phyloP scores from a whole-genome alignment of 2,329 filamentous ascomycete species.

The Alternaria triticina region DNA sequence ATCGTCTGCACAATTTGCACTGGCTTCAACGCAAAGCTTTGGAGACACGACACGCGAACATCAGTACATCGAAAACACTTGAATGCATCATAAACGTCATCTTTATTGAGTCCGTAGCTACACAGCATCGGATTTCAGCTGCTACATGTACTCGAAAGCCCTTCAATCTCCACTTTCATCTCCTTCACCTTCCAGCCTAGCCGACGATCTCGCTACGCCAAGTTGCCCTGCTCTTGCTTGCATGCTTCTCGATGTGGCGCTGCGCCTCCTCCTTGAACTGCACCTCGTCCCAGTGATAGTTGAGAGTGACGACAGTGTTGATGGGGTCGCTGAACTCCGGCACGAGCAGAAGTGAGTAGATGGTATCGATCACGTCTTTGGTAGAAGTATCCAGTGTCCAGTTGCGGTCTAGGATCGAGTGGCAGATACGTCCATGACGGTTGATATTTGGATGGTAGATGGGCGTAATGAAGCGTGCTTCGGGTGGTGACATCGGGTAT shows the following conservation, averaged over 20 bases:
- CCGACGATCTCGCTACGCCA: conserved; percentile 29
- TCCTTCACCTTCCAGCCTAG: not conserved
- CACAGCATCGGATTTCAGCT: not conserved
- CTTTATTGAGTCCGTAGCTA: not conserved
- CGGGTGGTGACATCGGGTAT: not conserved
- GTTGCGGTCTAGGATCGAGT: not conserved
- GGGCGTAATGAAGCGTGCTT: not conserved
- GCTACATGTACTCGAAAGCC: not conserved
- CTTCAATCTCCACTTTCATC: not conserved
- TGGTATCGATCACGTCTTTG: conserved; percentile 41
- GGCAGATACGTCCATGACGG: not conserved
- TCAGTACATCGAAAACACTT: not conserved
- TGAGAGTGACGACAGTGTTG: conserved; percentile 41
- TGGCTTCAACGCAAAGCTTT: no score
- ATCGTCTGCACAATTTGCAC: no score
- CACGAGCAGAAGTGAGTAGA: conserved; percentile 44
- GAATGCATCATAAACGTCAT: not conserved
- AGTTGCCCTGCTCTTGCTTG: conserved; percentile 32
- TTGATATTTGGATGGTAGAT: not conserved
- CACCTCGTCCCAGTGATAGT: conserved; percentile 41
- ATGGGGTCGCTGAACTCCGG: conserved; percentile 39
- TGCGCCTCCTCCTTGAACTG: conserved; percentile 41
- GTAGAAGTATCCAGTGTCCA: conserved; percentile 49
- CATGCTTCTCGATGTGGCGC: conserved; percentile 37
- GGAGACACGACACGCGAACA: not conserved